Base-by-base conservation (phyloP, 495 filamentous ascomycete species). In the Penicillium coprophilum region DNA sequence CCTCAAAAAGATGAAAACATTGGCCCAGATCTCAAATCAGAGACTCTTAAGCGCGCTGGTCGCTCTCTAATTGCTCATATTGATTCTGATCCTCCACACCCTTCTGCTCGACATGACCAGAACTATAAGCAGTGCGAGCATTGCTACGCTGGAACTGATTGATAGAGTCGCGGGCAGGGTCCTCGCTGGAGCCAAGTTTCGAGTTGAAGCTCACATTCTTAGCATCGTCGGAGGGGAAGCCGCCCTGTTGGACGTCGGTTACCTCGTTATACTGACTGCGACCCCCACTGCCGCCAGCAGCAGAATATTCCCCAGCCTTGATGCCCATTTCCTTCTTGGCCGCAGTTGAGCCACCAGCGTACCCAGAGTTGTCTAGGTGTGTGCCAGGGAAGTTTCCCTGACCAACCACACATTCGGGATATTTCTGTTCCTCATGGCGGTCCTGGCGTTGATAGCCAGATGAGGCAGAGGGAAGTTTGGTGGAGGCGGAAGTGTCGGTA, bases 141-240 rank as follows among this genome's bases (percentile, higher is more conserved):
- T 66, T 64, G 17, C 45, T 56, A 38, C 63, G 70, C 71, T 80
- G 64, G 57, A 83, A 78, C 50, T 78, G 73, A 23, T 69, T 53
- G 70, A 79, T 75, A 13, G 83, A 83, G 17, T 68, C 55, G 23
- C 85, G 69, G n/a, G 82, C 82, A 20, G 86, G 85, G 71, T 88
- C 86, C 55, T 86, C 75, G 54, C 81, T 63, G 7, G 69, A 70
- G 5, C 85, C 86, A 63, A 88, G 82, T 3, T 86, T 82, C 20
- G 73, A 64, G 46, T 64, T 81, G 65, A 83, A 87, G 63, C 82
- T 86, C 15, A 79, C 81, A 54, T 87, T 87, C 19, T 80, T 76
- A 17, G 50, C 68, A 21, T 74, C 66, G 21, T 71, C 57, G 24
- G 68, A 62, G n/a, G 78, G 69, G 64, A 84, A 80, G 0, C 76